These are phyloP conservation scores for Myxozyma mucilagina DNA, from an alignment of 805 yeast genomes.

Conservation along the genomic window DNA sequence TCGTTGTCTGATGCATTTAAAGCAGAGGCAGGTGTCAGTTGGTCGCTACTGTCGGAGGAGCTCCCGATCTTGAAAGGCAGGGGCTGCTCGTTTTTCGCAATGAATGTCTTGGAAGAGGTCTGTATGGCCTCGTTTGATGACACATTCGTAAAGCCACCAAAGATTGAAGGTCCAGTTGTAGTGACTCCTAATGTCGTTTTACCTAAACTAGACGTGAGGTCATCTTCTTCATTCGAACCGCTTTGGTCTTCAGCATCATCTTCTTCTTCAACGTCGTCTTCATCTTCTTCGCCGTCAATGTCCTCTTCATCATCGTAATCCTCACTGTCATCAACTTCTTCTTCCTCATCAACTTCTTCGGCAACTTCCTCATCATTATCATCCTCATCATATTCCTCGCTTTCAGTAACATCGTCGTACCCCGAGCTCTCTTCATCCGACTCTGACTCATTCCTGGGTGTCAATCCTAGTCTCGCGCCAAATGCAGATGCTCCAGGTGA, in stretches of 20 bases:
- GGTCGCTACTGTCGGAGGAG: too few relatives aligned
- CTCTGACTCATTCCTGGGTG: not conserved
- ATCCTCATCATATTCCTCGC: not conserved
- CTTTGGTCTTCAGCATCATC: slow-evolving; percentile 10
- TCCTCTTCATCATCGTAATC: slow-evolving; percentile 5
- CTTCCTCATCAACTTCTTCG: slow-evolving; percentile 1
- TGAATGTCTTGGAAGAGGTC: too few relatives aligned
- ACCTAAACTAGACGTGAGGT: not conserved
- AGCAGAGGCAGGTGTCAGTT: too few relatives aligned
- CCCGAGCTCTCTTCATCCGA: slow-evolving; percentile 4
- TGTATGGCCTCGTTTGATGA: too few relatives aligned
- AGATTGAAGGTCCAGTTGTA: not conserved
- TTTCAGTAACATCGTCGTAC: not conserved
- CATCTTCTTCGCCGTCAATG: not conserved
- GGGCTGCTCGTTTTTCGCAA: not conserved
- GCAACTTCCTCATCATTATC: slow-evolving; percentile 2
- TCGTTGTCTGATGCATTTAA: too few relatives aligned
- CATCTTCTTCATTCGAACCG: slow-evolving; percentile 5
- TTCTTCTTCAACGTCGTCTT: slow-evolving; percentile 3
- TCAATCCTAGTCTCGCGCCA: slow-evolving; percentile 8
- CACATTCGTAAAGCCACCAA: too few relatives aligned
- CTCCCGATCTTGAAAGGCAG: not conserved
- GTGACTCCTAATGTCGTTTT: slow-evolving; percentile 19
- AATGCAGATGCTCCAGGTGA: slow-evolving; percentile 10
- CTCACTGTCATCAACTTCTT: not conserved